Conservation (phyloP, 1,139 yeast genomes). For the Taiozyma sp. region DNA sequence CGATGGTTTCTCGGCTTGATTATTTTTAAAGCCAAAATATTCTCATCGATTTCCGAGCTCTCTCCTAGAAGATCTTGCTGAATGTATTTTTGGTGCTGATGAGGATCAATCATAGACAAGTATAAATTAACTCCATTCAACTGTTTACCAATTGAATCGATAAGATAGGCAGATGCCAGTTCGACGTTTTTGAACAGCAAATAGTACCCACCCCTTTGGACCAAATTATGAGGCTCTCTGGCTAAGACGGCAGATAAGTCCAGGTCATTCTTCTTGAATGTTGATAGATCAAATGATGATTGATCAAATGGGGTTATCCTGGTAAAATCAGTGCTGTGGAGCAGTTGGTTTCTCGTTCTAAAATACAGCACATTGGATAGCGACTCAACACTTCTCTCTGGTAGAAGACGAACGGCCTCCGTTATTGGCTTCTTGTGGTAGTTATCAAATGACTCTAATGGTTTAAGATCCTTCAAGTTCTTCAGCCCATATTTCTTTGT, state of each 20-base stretch:
- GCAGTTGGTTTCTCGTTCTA: conserved; percentile 34
- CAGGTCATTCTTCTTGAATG: not conserved
- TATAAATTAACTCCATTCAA: conserved; percentile 47
- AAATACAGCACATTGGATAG: conserved; percentile 31
- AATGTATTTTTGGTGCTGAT: conserved; percentile 21
- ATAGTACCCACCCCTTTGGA: conserved; percentile 46
- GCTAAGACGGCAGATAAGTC: conserved; percentile 38
- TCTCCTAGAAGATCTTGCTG: conserved; percentile 23
- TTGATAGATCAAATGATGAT: conserved; percentile 3
- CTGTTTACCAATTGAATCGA: conserved; percentile 43
- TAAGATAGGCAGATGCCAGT: conserved; percentile 47
- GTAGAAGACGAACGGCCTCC: conserved; percentile 2
- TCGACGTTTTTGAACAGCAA: conserved; percentile 42
- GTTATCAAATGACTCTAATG: not conserved
- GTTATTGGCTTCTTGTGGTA: not conserved
- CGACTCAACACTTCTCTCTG: not conserved
- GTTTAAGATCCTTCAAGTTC: not conserved
- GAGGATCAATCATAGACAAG: conserved; percentile 37
- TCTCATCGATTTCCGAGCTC: conserved; percentile 1
- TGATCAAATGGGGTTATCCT: conserved; percentile 8
- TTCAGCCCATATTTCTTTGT: not conserved
- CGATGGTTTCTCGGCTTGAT: conserved; percentile 17
- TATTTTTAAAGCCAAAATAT: not conserved
- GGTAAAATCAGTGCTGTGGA: conserved; percentile 36
- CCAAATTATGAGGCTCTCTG: conserved; percentile 41